Conservation (phyloP, 2,329 filamentous ascomycete genomes). For the Monilinia polystroma region DNA sequence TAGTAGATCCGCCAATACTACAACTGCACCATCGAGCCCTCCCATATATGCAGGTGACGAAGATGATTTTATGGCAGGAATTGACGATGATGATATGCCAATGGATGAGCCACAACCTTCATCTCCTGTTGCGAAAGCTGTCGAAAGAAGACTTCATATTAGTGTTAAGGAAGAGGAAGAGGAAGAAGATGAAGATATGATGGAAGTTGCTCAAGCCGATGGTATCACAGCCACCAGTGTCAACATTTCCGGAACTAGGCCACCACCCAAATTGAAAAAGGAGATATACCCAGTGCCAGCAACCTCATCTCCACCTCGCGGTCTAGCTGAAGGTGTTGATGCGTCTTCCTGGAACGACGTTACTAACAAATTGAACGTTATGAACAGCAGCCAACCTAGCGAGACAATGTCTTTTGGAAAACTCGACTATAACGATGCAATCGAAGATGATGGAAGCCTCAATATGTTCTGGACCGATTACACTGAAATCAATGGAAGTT, state of each 20-base stretch:
- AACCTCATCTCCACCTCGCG: conserved; percentile 72
- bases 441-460: conserved; percentile 90
- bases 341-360: conserved; percentile 86
- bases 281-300: conserved; percentile 67
- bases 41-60: conserved; percentile 53
- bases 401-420: conserved; percentile 72
- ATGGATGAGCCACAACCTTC: conserved; percentile 87
- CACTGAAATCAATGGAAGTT: conserved; percentile 82
- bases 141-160: conserved; percentile 64
- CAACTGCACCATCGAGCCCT: conserved; percentile 46
- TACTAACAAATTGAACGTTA: conserved; percentile 79
- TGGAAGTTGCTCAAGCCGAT: conserved; percentile 80
- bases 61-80: conserved; percentile 53
- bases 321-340: conserved; percentile 63
- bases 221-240: conserved; percentile 69
- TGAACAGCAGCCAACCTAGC: conserved; percentile 68
- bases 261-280: conserved; percentile 73
- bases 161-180: conserved; percentile 65
- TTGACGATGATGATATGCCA: conserved; percentile 67
- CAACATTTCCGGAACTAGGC: conserved; percentile 80
- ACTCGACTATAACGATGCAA: conserved; percentile 75
- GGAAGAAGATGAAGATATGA: conserved; percentile 74
- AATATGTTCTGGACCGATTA: conserved; percentile 98
- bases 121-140: conserved; percentile 78
- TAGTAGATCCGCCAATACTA: conserved; percentile 38